Base-by-base conservation (phyloP, 306 rosid genomes). In the Prunus mira region DNA sequence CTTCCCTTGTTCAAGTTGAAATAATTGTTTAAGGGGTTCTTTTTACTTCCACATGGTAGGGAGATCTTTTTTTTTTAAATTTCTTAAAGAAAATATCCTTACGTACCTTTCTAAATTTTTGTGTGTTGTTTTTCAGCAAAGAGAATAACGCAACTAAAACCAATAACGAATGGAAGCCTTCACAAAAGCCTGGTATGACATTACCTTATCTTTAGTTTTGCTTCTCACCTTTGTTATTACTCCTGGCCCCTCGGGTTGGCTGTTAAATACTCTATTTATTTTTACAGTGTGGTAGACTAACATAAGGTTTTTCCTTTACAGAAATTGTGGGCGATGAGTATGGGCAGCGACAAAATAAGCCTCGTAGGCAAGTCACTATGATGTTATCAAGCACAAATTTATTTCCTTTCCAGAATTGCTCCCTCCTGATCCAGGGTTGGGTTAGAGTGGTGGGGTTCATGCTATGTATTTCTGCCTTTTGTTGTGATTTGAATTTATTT, bases 261-360 rank as follows among this genome's bases (percentile, higher is more conserved):
- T 10, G 0, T 10, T 27, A 25, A 46, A 24, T 32, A 22, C 22
- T 34, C 65, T 56, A 68, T 49, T 78, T 22, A 10, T 47, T 43
- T 57, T 57, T 78, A 22, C 57, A 47, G 22, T 50, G 47, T 46
- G n/a, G 58, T 52, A 13, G 55, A 24, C n/a, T 55, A 68, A 63
- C 73, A 55, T 57, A 62, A 70, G 45, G 79, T 28, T 18, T 22
- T 73, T 28, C 75, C 24, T 76, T 20, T 79, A 72, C 84, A 93
- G 98, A 93, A 77, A 82, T 78, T 75, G 92, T 77, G 69, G 89
- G 70, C 3, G 96, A 93, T 71, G 98, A 91, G 77, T 84, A 88
- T 86, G 97, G 91, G 82, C 97, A 89, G 79, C 85, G 98, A 64
- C 98, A 89, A 55, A 93, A 88, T 82, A 93, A 91, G 82, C 94